Base-by-base conservation (phyloP, 495 filamentous ascomycete species). In the Neurospora africana region DNA sequence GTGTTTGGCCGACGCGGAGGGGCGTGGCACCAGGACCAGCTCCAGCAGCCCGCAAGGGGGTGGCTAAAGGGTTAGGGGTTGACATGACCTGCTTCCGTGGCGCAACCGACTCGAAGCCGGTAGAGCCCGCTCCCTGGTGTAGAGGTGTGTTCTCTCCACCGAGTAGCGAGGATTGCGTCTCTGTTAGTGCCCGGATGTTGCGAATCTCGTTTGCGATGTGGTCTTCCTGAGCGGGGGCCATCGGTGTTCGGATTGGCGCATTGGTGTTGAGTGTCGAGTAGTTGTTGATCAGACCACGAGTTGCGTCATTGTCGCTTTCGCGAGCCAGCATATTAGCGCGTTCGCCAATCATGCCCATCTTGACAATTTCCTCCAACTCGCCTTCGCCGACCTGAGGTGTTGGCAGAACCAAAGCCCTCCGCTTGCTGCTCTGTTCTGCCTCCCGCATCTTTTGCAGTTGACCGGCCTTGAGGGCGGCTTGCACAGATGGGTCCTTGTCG, bases 341-440 rank as follows among this genome's bases (percentile, higher is more conserved):
- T 75, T 97, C 93, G 41, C 93, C 95, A 68, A 93, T 88, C 90
- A 97, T 91, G 36, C 95, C 96, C 93, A 98, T 96, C 81, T 99
- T 99, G 61, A 99, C 94, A 78, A 99, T 98, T 77, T 97, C 94
- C 78, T 99, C 95, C 75, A 99, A 87, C 81, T 99, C 95, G 39
- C 89, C 85, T 75, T 98, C 95, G 78, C 91, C 89, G 71, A 99
- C 94, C 82, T 99, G 95, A 23, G 95, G 95, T 5, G 90, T 84
- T 11, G 95, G 95, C 43, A 99, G 84, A 41, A 89, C 88, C 61
- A 99, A 85, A 21, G 89, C 81, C 70, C 93, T 86, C 69, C 95
- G 88, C 81, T 97, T 98, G 84, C 91, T 97, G 80, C 93, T 95
- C 78, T 97, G 95, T 79, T 99, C 95, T 17, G 95, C 96, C 80